A percentile compares a stretch with the other conserved stretches of the same genome.
Conservation (phyloP, 805 yeast species). For the Ogataea saltuana region DNA sequence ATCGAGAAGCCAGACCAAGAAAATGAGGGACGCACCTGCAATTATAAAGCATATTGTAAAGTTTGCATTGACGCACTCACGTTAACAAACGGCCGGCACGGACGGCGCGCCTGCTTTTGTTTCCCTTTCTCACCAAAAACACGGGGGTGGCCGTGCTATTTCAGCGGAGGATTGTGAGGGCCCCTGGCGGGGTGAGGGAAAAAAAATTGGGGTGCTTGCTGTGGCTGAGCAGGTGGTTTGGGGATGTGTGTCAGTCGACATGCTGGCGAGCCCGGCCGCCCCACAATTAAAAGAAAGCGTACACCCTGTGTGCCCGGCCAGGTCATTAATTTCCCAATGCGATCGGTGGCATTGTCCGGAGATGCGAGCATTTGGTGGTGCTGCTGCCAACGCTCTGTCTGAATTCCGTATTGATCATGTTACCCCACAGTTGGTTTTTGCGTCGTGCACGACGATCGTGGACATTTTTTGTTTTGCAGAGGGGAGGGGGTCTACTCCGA, state of each 20-base stretch:
- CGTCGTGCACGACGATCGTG: neutral
- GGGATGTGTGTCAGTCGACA: too few species aligned
- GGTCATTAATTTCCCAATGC: constrained; percentile 6
- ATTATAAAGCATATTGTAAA: constrained; percentile 1
- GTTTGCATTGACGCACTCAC: neutral
- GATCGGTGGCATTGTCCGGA: neutral
- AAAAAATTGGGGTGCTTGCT: constrained; percentile 3
- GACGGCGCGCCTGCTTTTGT: neutral
- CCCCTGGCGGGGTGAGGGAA: constrained; percentile 4
- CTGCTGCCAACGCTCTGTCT: constrained; percentile 5
- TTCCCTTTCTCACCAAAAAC: neutral
- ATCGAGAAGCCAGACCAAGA: neutral
- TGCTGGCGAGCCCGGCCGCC: constrained; percentile 1
- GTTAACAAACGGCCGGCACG: constrained; percentile 2
- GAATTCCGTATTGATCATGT: neutral
- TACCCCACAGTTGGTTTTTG: constrained; percentile 7
- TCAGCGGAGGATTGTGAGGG: too few species aligned
- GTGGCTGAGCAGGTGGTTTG: constrained; percentile 4
- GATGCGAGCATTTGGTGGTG: constrained; percentile 1
- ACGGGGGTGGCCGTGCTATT: constrained; percentile 1
- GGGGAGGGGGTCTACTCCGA: constrained; percentile 1
- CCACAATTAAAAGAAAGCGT: too few species aligned
- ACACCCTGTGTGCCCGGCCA: neutral
- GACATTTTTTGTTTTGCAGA: neutral
- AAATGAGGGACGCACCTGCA: neutral